Percentiles rank a stretch among this genome's conserved stretches.
These are phyloP conservation scores for Berkeleyomyces rouxiae DNA, from an alignment of 2,329 filamentous ascomycete genomes.

Conservation along the genomic window DNA sequence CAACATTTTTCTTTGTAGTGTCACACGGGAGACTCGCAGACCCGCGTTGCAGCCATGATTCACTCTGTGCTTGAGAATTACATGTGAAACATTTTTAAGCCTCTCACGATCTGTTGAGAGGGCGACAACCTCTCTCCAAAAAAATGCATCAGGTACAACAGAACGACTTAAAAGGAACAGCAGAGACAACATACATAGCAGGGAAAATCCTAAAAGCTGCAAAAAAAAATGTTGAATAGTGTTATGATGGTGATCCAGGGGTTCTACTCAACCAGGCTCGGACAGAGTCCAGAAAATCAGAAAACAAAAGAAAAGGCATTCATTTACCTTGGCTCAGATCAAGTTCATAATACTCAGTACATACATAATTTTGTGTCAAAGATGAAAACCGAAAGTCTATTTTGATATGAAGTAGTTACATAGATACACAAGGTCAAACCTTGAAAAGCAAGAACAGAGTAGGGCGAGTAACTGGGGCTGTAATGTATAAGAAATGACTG, in stretches of 20 bases:
- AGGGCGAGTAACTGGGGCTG: no score
- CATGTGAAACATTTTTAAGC: constrained; percentile 1
- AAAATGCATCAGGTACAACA: constrained; percentile 7
- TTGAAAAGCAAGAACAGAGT: no score
- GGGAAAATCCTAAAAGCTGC: not conserved
- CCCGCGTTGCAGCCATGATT: constrained; percentile 10
- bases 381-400: not conserved
- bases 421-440: no score
- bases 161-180: not conserved
- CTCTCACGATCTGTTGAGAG: not conserved
- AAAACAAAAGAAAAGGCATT: not conserved
- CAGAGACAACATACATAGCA: not conserved
- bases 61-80: constrained; percentile 12
- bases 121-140: not conserved
- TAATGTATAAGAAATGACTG: no score
- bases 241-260: not conserved
- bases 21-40: constrained; percentile 8
- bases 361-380: not conserved
- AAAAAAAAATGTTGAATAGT: not conserved
- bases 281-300: not conserved
- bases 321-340: not conserved
- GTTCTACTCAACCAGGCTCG: no score
- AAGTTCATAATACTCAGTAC: not conserved
- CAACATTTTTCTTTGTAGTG: constrained; percentile 1
- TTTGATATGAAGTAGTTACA: no score